These are phyloP conservation scores for Jamesozyma rosinii DNA, from an alignment of 805 yeast species.

Conservation along the genomic window DNA sequence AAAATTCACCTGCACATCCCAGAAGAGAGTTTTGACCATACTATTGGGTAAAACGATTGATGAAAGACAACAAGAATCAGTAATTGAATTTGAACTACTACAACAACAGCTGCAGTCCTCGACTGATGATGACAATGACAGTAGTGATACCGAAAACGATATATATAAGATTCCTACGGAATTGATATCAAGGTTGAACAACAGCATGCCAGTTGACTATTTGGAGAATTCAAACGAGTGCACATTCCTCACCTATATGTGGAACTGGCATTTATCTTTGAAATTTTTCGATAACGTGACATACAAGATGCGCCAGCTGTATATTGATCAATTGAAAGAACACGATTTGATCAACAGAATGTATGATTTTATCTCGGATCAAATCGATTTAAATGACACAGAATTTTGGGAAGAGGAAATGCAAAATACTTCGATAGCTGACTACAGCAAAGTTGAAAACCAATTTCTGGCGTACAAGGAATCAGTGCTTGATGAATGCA, in stretches of 20 bases:
- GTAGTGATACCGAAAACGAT: conserved; percentile 6
- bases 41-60: conserved; percentile 37
- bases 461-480: conserved; percentile 19
- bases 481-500: conserved; percentile 24
- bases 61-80: conserved; percentile 46
- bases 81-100: conserved; percentile 51
- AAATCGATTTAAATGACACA: conserved; percentile 35
- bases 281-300: conserved; percentile 57
- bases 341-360: conserved; percentile 40
- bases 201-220: conserved; percentile 30
- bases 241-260: conserved; percentile 39
- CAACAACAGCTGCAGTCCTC: conserved; percentile 31
- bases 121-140: conserved; percentile 8
- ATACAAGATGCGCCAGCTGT: conserved; percentile 50
- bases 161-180: conserved; percentile 24
- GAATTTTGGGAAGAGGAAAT: conserved; percentile 21
- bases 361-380: conserved; percentile 45
- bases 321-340: conserved; percentile 48
- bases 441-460: conserved; percentile 1
- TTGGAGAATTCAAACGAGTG: conserved; percentile 33
- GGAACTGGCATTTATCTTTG: conserved; percentile 62
- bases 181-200: conserved; percentile 32
- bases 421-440: conserved; percentile 1
- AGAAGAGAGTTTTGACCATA: conserved; percentile 38
- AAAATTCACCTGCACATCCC: conserved; percentile 17